phyloP scores from a whole-genome alignment of 225 moss, liverwort and hornwort species.

The Anthoceros angustus region DNA sequence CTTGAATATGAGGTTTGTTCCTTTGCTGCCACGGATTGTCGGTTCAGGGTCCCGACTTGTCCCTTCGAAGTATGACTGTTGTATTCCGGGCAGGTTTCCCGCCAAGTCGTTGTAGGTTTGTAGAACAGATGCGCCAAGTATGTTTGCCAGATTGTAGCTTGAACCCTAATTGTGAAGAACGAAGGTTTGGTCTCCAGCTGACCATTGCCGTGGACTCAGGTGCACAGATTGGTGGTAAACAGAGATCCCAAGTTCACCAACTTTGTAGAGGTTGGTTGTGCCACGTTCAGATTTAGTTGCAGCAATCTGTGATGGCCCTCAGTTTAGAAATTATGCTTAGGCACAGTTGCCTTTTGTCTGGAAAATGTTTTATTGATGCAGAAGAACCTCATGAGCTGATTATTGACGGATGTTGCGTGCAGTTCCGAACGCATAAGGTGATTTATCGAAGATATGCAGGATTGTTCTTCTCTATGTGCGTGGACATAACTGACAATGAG shows the following conservation, averaged over 20 bases:
- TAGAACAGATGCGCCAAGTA: neutral
- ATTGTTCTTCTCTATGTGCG: slow-evolving; percentile 99
- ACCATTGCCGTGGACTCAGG: slow-evolving; percentile 23
- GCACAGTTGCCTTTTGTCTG: too few relatives aligned
- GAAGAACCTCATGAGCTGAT: too few relatives aligned
- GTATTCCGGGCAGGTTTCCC: too few relatives aligned
- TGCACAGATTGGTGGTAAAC: slow-evolving; percentile 93
- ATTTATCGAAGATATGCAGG: slow-evolving; percentile 95
- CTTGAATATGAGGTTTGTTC: slow-evolving; percentile 56
- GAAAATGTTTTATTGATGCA: too few relatives aligned
- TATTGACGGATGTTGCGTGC: slow-evolving; percentile 4
- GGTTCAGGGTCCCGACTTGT: neutral
- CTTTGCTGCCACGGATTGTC: neutral
- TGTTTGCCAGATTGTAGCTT: neutral
- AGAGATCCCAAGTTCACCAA: slow-evolving; percentile 99
- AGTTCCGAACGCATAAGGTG: slow-evolving; percentile 98
- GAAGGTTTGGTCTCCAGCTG: neutral
- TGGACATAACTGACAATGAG: slow-evolving; percentile 97
- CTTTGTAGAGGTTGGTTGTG: slow-evolving; percentile 64
- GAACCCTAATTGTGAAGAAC: neutral
- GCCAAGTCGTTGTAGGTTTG: neutral
- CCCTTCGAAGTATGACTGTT: too few relatives aligned
- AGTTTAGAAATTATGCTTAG: too few relatives aligned
- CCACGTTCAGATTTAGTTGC: neutral
- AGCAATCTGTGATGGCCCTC: neutral